Evolutionary conservation across 225 moss, liverwort and hornwort species (phyloP).

Genomic region (Pseudisothecium myosuroides): DNA sequence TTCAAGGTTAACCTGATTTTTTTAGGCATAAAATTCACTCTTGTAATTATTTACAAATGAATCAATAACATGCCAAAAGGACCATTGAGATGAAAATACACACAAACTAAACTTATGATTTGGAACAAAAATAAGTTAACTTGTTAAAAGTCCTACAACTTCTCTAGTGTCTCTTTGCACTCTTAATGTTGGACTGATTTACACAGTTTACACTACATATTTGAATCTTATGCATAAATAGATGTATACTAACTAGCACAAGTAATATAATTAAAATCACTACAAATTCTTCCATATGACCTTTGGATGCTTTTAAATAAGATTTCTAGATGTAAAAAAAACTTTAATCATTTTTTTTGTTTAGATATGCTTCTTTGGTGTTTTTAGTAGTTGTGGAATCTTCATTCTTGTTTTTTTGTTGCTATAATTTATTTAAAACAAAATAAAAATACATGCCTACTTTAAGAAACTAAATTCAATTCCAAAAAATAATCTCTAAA

Average conservation of each 20-base stretch:
- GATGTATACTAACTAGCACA: neutral
- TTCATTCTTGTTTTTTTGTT: neutral
- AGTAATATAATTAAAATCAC: neutral
- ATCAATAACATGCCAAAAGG: neutral
- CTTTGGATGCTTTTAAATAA: neutral
- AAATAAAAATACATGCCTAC: no score
- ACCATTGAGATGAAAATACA: neutral
- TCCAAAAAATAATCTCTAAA: neutral
- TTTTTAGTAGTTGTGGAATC: neutral
- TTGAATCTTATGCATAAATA: neutral
- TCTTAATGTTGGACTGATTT: neutral
- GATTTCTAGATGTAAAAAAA: neutral
- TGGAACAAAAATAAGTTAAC: neutral
- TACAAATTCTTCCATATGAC: rapidly evolving
- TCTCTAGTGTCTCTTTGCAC: neutral
- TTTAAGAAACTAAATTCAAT: neutral
- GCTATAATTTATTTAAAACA: neutral
- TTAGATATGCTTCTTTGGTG: neutral
- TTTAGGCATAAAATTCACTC: rapidly evolving
- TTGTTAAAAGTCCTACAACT: neutral
- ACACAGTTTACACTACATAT: neutral
- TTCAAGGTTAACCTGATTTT: no score
- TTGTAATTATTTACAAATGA: neutral
- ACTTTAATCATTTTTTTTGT: no score
- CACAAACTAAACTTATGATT: neutral